Evolutionary conservation across 2,329 filamentous ascomycete genomes (phyloP), one percentile per base, ranked within the genome.

Genomic region (Colletotrichum ledebouriae): DNA sequence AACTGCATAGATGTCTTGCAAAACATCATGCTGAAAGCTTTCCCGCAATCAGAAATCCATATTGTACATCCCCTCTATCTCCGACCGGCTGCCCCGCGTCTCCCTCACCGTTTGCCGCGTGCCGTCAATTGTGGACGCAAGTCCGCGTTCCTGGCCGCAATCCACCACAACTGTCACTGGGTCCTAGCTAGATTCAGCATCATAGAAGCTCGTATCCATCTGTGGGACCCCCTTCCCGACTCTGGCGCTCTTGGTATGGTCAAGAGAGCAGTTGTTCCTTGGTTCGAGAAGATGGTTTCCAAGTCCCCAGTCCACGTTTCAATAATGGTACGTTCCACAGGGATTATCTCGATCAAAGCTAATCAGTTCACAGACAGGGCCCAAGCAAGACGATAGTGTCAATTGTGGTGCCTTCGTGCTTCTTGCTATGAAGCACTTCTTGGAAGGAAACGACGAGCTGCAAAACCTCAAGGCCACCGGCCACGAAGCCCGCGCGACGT

Each of bases 101-200:
- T 22, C 22, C 22, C 22, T 22, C 22, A 22, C 22, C 41, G 11
- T 44, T 44, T 44, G 41, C 41, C 41, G 41, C 41, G 41, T 44
- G 41, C 41, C 41, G 10, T 44, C 41, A n/a, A 44, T n/a, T 6
- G 41, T 44, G 41, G 9, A n/a, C 13, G 41, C 41, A 44, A n/a
- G 41, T 6, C 41, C 11, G 15, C 13, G 41, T 44, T 44, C 11
- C 41, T n/a, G 15, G 41, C 41, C 41, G 10, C 41, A 6, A 44
- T 44, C 11, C 41, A 44, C 41, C 41, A 44, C 41, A 44, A 44
- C 41, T 44, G 41, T 44, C 41, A 44, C 7, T 44, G 41, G 41
- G 41, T 11, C 11, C 41, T 44, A 3, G 41, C 41, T 44, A 44
- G 10, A 2, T 44, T 44, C 41, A 44, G 12, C 41, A 15, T n/a